A percentile compares a stretch with the other conserved stretches of the same genome.
phyloP scores from a whole-genome alignment of 371 early-diverging fungal genomes.

The Lichtheimia corymbifera region DNA sequence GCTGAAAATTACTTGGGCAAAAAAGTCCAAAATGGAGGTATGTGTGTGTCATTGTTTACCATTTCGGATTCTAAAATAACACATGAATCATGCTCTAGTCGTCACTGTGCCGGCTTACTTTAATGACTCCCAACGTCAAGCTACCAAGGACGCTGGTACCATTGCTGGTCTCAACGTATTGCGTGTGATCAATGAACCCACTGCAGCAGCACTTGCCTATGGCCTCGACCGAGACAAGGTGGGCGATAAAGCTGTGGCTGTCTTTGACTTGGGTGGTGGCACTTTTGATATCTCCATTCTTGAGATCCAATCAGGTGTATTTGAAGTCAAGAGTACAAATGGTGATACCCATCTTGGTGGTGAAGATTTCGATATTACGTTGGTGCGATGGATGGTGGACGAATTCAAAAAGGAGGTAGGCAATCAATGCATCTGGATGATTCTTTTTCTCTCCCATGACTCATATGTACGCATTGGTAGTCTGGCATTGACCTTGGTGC shows the following conservation, averaged over 20 bases:
- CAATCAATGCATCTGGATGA: neutral
- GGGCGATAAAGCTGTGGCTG: conserved; percentile 85
- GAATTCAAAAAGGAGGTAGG: conserved; percentile 79
- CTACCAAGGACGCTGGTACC: conserved; percentile 96
- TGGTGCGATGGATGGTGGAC: conserved; percentile 77
- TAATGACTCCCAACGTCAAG: conserved; percentile 94
- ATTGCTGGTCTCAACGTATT: conserved; percentile 95
- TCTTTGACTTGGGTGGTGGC: conserved; percentile 98
- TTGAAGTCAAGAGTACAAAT: conserved; percentile 94
- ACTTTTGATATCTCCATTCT: conserved; percentile 98
- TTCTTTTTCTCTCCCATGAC: neutral
- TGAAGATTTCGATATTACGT: conserved; percentile 93
- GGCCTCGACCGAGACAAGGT: conserved; percentile 80
- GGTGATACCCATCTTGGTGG: conserved; percentile 97
- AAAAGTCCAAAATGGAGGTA: conserved; percentile 83
- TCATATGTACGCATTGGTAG: conserved; percentile 4
- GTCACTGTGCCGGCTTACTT: conserved; percentile 80
- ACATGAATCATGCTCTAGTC: conserved; percentile 56
- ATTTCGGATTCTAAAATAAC: no score
- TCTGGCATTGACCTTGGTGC: conserved; percentile 69
- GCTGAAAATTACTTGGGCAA: conserved; percentile 87
- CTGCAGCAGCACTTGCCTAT: conserved; percentile 98
- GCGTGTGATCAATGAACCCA: conserved; percentile 97
- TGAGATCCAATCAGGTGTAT: conserved; percentile 93
- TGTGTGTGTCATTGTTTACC: conserved; percentile 18